A percentile compares a stretch with the other conserved stretches of the same genome.
Conservation (phyloP, 306 rosid species). For the Coriaria nepalensis region DNA sequence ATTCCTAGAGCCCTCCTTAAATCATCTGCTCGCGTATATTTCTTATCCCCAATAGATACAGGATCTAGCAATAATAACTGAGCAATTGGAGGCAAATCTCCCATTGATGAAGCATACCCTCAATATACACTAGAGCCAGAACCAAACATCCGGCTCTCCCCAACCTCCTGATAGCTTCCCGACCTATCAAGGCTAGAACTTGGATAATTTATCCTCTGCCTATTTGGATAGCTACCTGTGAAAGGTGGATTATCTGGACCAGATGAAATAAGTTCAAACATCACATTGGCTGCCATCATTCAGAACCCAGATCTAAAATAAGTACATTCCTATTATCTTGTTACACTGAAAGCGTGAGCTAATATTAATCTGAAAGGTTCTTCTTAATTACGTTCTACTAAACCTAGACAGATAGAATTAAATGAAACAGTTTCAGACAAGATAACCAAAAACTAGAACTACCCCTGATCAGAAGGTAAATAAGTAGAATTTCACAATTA, state of each 20-base stretch:
- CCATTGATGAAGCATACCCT: constrained; percentile 30
- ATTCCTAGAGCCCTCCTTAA: constrained; percentile 46
- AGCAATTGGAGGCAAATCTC: constrained; percentile 34
- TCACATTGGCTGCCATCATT: constrained; percentile 57
- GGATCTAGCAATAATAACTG: constrained; percentile 52
- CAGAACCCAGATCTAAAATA: constrained; percentile 15
- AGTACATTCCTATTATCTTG: constrained; percentile 15
- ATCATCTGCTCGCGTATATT: constrained; percentile 34
- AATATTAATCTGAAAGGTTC: too few relatives aligned
- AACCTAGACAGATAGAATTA: too few relatives aligned
- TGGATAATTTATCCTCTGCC: constrained; percentile 33
- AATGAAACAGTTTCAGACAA: too few relatives aligned
- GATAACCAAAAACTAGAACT: too few relatives aligned
- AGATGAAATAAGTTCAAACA: constrained; percentile 45
- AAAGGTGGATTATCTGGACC: constrained; percentile 37
- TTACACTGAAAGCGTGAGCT: neutral
- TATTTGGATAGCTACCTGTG: constrained; percentile 34
- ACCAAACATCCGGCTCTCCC: constrained; percentile 35
- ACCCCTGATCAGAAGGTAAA: too few relatives aligned
- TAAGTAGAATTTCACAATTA: too few relatives aligned
- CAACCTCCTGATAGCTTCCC: constrained; percentile 41
- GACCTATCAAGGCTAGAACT: constrained; percentile 46
- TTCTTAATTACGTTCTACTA: too few relatives aligned
- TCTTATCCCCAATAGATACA: constrained; percentile 39
- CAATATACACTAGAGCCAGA: constrained; percentile 33